Base-by-base conservation (phyloP, 2,329 filamentous ascomycete genomes). In the Penicillium sp. region DNA sequence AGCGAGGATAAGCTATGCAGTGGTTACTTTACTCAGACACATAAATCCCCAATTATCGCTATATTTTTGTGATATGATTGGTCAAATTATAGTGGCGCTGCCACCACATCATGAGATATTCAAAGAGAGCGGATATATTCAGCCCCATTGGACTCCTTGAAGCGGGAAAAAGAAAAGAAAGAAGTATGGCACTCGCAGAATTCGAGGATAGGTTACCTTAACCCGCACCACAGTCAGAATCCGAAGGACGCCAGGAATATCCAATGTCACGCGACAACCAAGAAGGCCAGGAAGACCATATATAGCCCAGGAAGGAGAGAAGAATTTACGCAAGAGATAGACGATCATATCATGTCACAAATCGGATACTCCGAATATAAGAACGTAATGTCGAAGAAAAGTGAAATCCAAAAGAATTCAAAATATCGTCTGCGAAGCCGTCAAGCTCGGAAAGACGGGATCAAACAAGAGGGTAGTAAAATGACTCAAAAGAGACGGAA, bases 401-500 rank as follows among this genome's bases (percentile, higher is more conserved):
- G 40, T 53, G 56, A 47, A 53, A 47, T 57, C 51, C 51, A 47
- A 53, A 47, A 62, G 37, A 56, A 12, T 4, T 28, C 53, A 47
- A 44, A 54, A 56, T 57, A 61, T 28, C 30, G 19, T 33, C 40
- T 40, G 53, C 37, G 55, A 59, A 24, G 56, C 47, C 53, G 58
- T 49, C 53, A 57, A 47, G 56, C 61, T 65, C 56, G 17, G 17
- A 42, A 37, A 19, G 19, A 40, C 33, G 35, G 19, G 55, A 15
- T 35, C n/a, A 51, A n/a, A 22, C n/a, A 54, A 53, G 8, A 40
- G 28, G 38, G 53, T 56, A 58, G 58, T 65, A 66, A 50, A 68
- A 64, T 68, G 64, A 70, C 66, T 66, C 61, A 68, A 53, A 35
- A 22, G 33, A 40, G 58, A 58, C 64, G 56, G 65, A 68, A 49